Conservation (phyloP, 2,329 filamentous ascomycete species). For the Calonectria pseudoreteaudii region DNA sequence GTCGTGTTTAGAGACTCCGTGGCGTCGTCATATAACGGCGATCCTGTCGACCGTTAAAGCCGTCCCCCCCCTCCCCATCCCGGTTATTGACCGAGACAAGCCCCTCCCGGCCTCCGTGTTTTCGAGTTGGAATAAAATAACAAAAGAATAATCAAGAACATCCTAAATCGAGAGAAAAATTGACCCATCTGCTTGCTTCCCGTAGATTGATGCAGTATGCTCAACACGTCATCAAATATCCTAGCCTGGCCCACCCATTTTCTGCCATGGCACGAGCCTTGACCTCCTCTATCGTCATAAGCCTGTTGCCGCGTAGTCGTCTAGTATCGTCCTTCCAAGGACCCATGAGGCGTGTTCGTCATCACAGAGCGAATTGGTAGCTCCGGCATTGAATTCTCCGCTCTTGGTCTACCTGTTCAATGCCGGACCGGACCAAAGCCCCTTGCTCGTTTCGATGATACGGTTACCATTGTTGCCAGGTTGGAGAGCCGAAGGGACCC, state of each 20-base stretch:
- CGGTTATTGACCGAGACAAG: background rate
- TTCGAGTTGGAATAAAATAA: background rate
- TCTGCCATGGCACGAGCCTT: background rate
- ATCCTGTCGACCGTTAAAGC: slow-evolving; percentile 31
- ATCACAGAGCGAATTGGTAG: background rate
- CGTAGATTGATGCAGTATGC: slow-evolving; percentile 8
- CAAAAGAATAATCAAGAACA: slow-evolving; percentile 5
- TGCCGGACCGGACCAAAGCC: slow-evolving; percentile 65
- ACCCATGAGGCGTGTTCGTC: background rate
- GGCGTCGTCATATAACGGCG: slow-evolving; percentile 20
- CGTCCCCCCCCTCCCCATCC: background rate
- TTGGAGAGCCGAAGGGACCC: slow-evolving; percentile 63
- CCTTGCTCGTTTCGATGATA: slow-evolving; percentile 73
- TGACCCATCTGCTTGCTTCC: slow-evolving; percentile 10
- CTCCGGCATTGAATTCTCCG: background rate
- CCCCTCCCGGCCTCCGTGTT: background rate
- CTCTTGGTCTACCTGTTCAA: slow-evolving; percentile 38
- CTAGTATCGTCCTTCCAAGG: background rate
- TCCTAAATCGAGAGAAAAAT: background rate
- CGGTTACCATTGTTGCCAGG: slow-evolving; percentile 67
- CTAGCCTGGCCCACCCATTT: slow-evolving; percentile 6
- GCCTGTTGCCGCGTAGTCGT: background rate
- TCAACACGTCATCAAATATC: slow-evolving; percentile 6
- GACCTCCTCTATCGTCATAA: background rate
- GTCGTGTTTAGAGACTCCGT: background rate